phyloP scores from a whole-genome alignment of 2,329 filamentous ascomycete species.

The Ceratocystis huliohia region DNA sequence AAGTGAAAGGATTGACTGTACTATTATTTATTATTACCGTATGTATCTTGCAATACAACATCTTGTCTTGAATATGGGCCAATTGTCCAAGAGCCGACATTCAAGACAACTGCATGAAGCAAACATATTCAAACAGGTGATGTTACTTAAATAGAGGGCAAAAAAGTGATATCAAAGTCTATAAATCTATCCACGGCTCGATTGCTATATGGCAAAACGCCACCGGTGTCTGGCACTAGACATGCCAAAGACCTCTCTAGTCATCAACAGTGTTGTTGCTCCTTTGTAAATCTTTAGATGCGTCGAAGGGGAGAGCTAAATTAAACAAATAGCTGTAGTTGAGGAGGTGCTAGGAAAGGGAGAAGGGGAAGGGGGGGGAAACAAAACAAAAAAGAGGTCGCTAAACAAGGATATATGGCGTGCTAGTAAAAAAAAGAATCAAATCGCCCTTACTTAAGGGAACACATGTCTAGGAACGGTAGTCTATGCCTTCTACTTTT shows the following conservation, averaged over 20 bases:
- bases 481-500: neutral
- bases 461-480: neutral
- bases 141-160: neutral
- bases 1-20: constrained; percentile 17
- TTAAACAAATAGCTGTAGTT: neutral
- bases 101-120: neutral
- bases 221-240: neutral
- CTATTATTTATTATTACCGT: constrained; percentile 17
- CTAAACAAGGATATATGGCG: constrained; percentile 9
- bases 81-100: neutral
- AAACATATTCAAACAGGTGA: neutral
- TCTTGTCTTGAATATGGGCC: constrained; percentile 1
- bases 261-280: constrained; percentile 11
- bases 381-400: neutral
- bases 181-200: constrained; percentile 10
- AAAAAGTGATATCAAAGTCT: neutral
- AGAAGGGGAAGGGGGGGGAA: neutral
- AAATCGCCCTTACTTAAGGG: neutral
- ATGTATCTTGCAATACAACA: constrained; percentile 17
- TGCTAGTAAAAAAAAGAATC: constrained; percentile 8
- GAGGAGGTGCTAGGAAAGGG: too few relatives aligned
- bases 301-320: neutral
- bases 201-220: neutral
- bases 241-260: neutral
- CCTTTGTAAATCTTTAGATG: neutral